These are phyloP conservation scores for Tylopilus intermedius DNA, from an alignment of 768 basidiomycete species.

Conservation along the genomic window DNA sequence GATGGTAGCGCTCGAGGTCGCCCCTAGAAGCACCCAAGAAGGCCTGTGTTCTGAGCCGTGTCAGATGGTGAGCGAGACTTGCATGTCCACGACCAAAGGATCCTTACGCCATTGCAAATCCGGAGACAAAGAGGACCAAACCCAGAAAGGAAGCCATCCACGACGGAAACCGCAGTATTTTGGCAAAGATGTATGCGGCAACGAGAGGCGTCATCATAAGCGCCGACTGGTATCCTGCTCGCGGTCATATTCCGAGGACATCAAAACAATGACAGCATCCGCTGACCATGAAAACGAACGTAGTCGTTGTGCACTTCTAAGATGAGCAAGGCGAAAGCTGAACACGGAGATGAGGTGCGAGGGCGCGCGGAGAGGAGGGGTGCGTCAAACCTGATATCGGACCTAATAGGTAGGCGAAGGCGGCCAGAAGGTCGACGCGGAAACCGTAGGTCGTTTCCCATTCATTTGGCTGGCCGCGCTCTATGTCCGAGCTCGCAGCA, in stretches of 20 bases:
- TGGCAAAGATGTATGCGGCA: slow-evolving; percentile 49
- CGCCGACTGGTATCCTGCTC: slow-evolving; percentile 72
- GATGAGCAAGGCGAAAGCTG: slow-evolving; percentile 62
- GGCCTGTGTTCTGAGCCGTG: slow-evolving; percentile 29
- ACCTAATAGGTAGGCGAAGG: slow-evolving; percentile 61
- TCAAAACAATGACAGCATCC: not conserved
- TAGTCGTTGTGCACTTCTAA: slow-evolving; percentile 74
- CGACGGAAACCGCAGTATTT: slow-evolving; percentile 47
- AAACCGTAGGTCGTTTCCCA: slow-evolving; percentile 70
- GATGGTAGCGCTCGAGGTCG: slow-evolving; percentile 49
- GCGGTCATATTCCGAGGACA: slow-evolving; percentile 6
- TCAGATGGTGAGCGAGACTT: slow-evolving; percentile 6
- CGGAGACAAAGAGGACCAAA: slow-evolving; percentile 38
- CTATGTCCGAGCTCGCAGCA: slow-evolving; percentile 33
- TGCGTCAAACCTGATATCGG: slow-evolving; percentile 60
- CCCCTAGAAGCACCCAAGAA: slow-evolving; percentile 50
- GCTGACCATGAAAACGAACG: slow-evolving; percentile 71
- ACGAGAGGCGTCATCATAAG: slow-evolving; percentile 62
- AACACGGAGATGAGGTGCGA: not conserved
- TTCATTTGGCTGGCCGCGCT: slow-evolving; percentile 44
- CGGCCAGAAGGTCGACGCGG: slow-evolving; percentile 64
- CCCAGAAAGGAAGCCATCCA: slow-evolving; percentile 50
- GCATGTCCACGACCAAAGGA: not conserved
- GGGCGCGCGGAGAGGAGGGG: not conserved
- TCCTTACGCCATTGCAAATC: slow-evolving; percentile 55